Conservation (phyloP, 164 flowering plant genomes). For the Vitis cinerea region DNA sequence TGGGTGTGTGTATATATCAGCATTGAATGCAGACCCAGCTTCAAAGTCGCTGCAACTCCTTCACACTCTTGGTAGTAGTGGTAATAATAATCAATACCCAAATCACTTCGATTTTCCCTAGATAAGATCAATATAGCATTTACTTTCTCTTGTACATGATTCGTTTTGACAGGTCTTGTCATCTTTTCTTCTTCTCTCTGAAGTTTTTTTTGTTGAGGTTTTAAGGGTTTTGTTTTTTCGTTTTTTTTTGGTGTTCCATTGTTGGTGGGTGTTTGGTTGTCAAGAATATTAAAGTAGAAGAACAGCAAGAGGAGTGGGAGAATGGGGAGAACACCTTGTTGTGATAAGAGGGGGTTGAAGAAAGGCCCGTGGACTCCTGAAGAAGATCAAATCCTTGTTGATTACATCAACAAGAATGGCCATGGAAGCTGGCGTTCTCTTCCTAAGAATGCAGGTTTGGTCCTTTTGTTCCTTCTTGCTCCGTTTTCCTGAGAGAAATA, state of each 20-base stretch:
- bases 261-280: conserved; percentile 1
- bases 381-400: conserved; percentile 63
- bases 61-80: conserved; percentile 1
- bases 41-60: conserved; percentile 17
- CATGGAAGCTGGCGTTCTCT: conserved; percentile 85
- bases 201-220: too few relatives aligned
- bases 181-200: background rate
- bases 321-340: conserved; percentile 81
- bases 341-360: conserved; percentile 76
- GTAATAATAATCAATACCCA: background rate
- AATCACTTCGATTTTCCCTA: conserved; percentile 7
- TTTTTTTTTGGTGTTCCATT: background rate
- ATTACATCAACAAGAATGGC: conserved; percentile 60
- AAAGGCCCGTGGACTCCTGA: conserved; percentile 87
- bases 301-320: background rate
- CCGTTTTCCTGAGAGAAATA: background rate
- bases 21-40: conserved; percentile 25
- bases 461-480: background rate
- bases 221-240: too few relatives aligned
- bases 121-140: conserved; percentile 14
- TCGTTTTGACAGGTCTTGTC: too few relatives aligned
- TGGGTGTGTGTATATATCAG: conserved; percentile 1
- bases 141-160: conserved; percentile 4
- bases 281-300: background rate
- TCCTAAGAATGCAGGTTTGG: conserved; percentile 75